phyloP scores from a whole-genome alignment of 2,329 filamentous ascomycete genomes.

The Neonectria faginata region DNA sequence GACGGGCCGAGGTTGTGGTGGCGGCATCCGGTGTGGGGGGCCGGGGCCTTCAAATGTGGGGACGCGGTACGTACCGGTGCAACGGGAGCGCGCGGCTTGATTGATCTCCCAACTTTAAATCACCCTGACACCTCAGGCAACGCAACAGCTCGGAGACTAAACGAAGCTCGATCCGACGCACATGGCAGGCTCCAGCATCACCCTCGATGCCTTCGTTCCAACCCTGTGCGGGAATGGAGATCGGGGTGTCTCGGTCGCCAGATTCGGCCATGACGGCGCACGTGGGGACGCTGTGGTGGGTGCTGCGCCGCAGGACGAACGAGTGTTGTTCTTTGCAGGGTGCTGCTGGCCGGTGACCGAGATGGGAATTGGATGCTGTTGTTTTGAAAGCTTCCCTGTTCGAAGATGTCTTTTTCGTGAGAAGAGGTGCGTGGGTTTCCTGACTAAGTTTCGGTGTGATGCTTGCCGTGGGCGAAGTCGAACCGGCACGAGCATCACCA shows the following conservation, averaged over 20 bases:
- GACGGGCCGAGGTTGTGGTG: slow-evolving; percentile 25
- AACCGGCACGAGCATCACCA: not conserved
- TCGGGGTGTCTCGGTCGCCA: slow-evolving; percentile 34
- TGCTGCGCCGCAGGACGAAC: not conserved
- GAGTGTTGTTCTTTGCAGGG: not conserved
- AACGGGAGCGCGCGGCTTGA: not conserved
- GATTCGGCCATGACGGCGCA: slow-evolving; percentile 34
- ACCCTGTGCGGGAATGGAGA: not conserved
- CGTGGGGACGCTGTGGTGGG: slow-evolving; percentile 28
- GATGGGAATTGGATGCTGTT: not conserved
- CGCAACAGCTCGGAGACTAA: too few species aligned
- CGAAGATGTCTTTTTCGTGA: not conserved
- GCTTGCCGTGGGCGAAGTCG: not conserved
- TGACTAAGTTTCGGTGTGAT: slow-evolving; percentile 22
- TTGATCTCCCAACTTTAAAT: not conserved
- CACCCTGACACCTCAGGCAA: not conserved
- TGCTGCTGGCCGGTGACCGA: slow-evolving; percentile 23
- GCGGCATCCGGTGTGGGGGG: not conserved
- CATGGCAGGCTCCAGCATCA: not conserved
- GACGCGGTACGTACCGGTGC: slow-evolving; percentile 6
- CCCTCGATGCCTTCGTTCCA: slow-evolving; percentile 12
- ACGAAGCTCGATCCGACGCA: not conserved
- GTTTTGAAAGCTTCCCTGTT: not conserved
- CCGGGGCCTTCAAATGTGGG: not conserved
- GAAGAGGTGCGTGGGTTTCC: not conserved